Base-by-base conservation (phyloP, 1,139 yeast genomes). In the Pichia sp. region DNA sequence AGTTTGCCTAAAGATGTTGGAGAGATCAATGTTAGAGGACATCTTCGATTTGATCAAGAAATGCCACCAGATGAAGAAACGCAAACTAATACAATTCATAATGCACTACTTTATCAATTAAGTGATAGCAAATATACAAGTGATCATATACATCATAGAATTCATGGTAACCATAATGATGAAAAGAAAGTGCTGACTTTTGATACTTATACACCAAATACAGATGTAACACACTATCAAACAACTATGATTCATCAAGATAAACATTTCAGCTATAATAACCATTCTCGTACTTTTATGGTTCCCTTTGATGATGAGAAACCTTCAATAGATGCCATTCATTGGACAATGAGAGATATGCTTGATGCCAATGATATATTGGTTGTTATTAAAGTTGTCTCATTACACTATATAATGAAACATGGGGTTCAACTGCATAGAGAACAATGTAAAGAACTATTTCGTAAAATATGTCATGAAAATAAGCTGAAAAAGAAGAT, bases 331-430 rank as follows among this genome's bases (percentile, higher is more conserved):
- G 73, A 74, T 47, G 88, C 89, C 2, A 70, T 84, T 30, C 80
- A 75, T 55, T 84, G 90, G 90, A 70, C 84, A 11, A 71, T 84
- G 53, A 84, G 81, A 52, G 84, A 84, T 59, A 73, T 84, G 71
- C 73, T 79, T 14, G 74, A 76, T 38, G 78, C 82, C 60, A 87
- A 87, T 14, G 90, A 84, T 63, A 83, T 85, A 27, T 68, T 84
- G 16, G 75, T 84, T 5, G 76, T 84, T 42, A 64, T 84, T 25
- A 77, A 82, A 54, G 89, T 81, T 1, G 66, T 84, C 43, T 83
- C 83, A 51, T 74, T 73, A 44, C 74, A 74, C 50, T 53, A 55
- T 9, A 69, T 67, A 45, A 53, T 58, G 31, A 61, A 59, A 46
- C 76, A 73, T 27, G 64, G 61, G 1, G 60, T 72, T 67, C 53